Conservation (phyloP, 306 rosid genomes). For the Casuarina equisetifolia region DNA sequence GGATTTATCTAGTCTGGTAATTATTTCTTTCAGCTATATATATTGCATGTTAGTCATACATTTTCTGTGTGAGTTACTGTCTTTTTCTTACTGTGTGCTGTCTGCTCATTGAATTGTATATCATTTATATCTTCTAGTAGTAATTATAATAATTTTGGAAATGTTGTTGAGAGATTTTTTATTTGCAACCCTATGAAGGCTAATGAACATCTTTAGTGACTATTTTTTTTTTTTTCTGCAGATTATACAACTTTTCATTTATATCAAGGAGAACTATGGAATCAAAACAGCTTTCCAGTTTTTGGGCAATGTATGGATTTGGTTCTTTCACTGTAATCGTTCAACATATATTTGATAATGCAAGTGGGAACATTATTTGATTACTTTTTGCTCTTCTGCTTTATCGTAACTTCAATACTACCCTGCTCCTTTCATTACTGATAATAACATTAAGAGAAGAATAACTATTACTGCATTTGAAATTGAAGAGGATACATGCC, state of each 20-base stretch:
- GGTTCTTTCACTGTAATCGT: neutral
- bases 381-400: neutral
- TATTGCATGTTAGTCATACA: neutral
- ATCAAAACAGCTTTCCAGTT: conserved; percentile 79
- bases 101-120: neutral
- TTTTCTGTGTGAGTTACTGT: neutral
- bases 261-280: conserved; percentile 74
- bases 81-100: neutral
- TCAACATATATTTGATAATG: neutral
- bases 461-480: neutral
- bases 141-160: neutral
- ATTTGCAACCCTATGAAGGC: conserved; percentile 1
- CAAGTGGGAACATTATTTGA: neutral
- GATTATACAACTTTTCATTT: conserved; percentile 78
- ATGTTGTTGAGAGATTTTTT: neutral
- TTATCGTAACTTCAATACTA: conserved; percentile 1
- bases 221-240: conserved; percentile 40
- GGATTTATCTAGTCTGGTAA: conserved; percentile 76
- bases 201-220: conserved; percentile 20
- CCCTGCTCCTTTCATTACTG: neutral
- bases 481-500: neutral
- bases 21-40: conserved; percentile 24
- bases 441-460: too few species aligned
- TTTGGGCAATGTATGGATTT: conserved; percentile 75
- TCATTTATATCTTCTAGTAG: neutral